Evolutionary conservation across 2,329 filamentous ascomycete genomes (phyloP).

Genomic region (Niveomyces coronatus): DNA sequence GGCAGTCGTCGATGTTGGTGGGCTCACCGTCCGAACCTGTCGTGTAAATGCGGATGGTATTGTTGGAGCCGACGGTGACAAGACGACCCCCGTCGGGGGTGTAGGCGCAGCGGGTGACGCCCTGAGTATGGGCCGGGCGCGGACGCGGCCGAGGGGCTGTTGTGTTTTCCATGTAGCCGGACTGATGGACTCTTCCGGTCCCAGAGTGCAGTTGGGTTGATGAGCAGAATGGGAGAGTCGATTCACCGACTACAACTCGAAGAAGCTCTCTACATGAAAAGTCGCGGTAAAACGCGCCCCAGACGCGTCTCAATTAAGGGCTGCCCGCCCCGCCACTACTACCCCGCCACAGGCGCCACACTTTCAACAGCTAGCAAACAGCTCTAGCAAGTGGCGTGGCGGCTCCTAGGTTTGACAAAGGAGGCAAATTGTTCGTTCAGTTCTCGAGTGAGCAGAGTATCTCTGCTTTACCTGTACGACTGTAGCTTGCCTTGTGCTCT

Average conservation of each 20-base stretch:
- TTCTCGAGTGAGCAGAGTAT: no score
- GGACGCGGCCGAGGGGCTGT: constrained; percentile 43
- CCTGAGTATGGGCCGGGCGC: constrained; percentile 69
- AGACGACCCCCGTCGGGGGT: constrained; percentile 80
- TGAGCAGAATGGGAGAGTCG: neutral
- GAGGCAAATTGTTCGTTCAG: no score
- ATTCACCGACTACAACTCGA: no score
- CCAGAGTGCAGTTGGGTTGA: neutral
- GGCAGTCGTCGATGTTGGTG: constrained; percentile 80
- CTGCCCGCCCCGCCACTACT: neutral
- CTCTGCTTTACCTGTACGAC: neutral
- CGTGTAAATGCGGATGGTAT: constrained; percentile 84
- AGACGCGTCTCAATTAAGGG: constrained; percentile 10
- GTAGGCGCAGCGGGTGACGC: constrained; percentile 78
- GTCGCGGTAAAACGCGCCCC: constrained; percentile 6
- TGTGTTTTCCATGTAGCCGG: constrained; percentile 14
- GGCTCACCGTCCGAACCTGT: constrained; percentile 90
- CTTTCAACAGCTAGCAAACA: constrained; percentile 1
- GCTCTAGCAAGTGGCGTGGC: no score
- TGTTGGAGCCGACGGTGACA: constrained; percentile 87
- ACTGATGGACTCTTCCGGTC: neutral
- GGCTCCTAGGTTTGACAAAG: no score
- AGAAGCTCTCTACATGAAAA: no score
- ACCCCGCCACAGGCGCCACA: constrained; percentile 3
- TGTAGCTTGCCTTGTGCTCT: neutral